Evolutionary conservation across 1,284 basidiomycete genomes (phyloP).

Genomic region (Tilletia caries): DNA sequence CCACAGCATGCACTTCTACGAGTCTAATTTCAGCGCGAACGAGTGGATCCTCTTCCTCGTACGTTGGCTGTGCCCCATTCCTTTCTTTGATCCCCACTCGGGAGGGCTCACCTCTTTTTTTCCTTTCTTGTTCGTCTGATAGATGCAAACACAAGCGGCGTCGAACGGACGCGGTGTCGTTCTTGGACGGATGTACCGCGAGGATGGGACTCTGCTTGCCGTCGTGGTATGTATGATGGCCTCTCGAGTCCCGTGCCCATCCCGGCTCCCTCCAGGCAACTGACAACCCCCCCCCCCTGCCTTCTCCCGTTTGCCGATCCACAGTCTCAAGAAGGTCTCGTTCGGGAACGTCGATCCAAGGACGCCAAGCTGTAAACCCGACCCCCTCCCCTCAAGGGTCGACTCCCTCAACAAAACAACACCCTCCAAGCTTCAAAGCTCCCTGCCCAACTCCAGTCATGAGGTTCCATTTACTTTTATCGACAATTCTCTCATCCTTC

Average conservation of each 20-base stretch:
- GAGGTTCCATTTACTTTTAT: too few relatives aligned
- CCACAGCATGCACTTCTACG: constrained; percentile 49
- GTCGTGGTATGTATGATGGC: constrained; percentile 26
- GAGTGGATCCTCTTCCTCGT: constrained; percentile 49
- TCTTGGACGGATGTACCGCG: constrained; percentile 42
- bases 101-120: too few relatives aligned
- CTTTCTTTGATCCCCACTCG: not conserved
- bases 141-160: constrained; percentile 49
- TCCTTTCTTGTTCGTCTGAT: too few relatives aligned
- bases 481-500: too few relatives aligned
- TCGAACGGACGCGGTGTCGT: constrained; percentile 46
- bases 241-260: not conserved
- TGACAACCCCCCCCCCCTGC: not conserved
- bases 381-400: too few relatives aligned
- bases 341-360: not conserved
- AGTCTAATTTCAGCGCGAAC: constrained; percentile 39
- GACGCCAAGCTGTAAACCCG: not conserved
- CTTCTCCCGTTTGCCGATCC: not conserved
- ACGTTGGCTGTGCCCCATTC: not conserved
- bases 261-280: not conserved
- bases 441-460: too few relatives aligned
- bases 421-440: too few relatives aligned
- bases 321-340: constrained; percentile 14
- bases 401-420: too few relatives aligned
- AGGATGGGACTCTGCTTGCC: constrained; percentile 47